These are phyloP conservation scores for Nitzschia palea DNA, from an alignment of 108 stramenopile species.

Conservation along the genomic window DNA sequence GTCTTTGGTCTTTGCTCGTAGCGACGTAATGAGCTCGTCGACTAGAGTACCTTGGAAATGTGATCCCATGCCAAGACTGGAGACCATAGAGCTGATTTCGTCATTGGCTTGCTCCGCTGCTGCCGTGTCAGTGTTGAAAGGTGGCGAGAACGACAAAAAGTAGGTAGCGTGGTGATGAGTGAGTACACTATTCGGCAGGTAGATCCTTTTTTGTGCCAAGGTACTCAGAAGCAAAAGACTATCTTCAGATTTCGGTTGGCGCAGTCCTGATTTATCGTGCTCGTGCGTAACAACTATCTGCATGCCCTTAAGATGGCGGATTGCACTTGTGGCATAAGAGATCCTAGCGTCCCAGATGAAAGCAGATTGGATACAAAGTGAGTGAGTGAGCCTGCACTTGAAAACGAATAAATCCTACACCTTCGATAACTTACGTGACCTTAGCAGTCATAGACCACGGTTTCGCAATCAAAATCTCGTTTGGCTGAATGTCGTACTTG, in stretches of 20 bases:
- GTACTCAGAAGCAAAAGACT: conserved; percentile 30
- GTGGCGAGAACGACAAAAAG: conserved; percentile 41
- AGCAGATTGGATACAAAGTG: not conserved
- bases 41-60: not conserved
- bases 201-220: conserved; percentile 35
- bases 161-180: conserved; percentile 49
- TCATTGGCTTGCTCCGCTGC: not conserved
- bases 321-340: conserved; percentile 14
- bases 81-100: not conserved
- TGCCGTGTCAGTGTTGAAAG: conserved; percentile 12
- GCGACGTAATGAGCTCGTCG: not conserved
- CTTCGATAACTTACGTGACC: conserved; percentile 20
- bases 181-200: conserved; percentile 38
- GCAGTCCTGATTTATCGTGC: not conserved
- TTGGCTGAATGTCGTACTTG: conserved; percentile 48
- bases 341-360: conserved; percentile 2
- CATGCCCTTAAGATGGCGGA: conserved; percentile 25
- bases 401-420: too few relatives aligned
- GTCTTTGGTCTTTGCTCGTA: not conserved
- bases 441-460: conserved; percentile 47
- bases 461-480: conserved; percentile 49
- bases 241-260: conserved; percentile 17
- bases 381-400: too few relatives aligned
- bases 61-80: not conserved
- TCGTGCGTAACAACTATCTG: conserved; percentile 19